Evolutionary conservation across 2,329 filamentous ascomycete genomes (phyloP).

Genomic region (Penicillium sumatraense): DNA sequence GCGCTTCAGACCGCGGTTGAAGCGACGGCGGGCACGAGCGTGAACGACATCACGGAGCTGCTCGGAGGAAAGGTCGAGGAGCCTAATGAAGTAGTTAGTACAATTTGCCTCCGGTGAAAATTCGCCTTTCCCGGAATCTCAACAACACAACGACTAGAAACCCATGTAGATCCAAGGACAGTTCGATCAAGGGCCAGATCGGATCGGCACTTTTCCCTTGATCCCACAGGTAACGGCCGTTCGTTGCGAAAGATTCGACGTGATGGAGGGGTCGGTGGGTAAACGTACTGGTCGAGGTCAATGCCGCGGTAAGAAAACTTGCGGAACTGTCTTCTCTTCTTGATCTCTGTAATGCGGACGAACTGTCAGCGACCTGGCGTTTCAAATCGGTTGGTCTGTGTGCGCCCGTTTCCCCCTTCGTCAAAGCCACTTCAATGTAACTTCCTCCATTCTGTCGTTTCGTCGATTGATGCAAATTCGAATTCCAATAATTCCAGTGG

Average conservation of each 20-base stretch:
- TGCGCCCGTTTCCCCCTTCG: conserved; percentile 17
- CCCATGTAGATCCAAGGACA: conserved; percentile 8
- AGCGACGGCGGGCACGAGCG: conserved; percentile 95
- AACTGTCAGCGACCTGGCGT: conserved; percentile 35
- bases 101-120: conserved; percentile 20
- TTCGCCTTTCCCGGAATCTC: background rate
- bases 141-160: conserved; percentile 6
- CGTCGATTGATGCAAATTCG: conserved; percentile 6
- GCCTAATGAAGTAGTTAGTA: conserved; percentile 61
- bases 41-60: conserved; percentile 99
- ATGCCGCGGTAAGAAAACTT: conserved; percentile 99
- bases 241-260: conserved; percentile 13
- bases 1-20: conserved; percentile 99
- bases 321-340: conserved; percentile 99
- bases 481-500: conserved; percentile 8
- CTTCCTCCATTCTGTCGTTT: conserved; percentile 3
- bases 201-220: background rate
- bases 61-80: conserved; percentile 97
- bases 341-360: conserved; percentile 72
- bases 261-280: conserved; percentile 16
- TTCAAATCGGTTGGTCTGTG: conserved; percentile 18
- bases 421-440: conserved; percentile 24
- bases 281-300: conserved; percentile 96
- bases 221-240: conserved; percentile 11
- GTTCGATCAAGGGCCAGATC: background rate